Evolutionary conservation across 768 basidiomycete genomes (phyloP).

Genomic region (Mycena amicta): DNA sequence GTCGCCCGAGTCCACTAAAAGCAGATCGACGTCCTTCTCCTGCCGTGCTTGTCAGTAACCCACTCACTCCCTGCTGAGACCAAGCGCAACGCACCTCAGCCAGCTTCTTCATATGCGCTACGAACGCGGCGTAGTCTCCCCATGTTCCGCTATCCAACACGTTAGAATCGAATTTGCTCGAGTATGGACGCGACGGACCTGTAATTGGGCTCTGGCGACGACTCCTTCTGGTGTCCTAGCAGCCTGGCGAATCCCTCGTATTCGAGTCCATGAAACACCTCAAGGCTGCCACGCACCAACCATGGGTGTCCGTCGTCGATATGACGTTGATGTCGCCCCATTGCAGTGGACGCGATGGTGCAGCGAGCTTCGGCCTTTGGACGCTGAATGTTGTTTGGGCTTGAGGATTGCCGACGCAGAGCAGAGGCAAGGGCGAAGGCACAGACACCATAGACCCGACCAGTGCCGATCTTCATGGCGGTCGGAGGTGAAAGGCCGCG

Average conservation of each 20-base stretch:
- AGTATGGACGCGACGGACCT: constrained; percentile 23
- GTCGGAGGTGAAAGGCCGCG: too few relatives aligned
- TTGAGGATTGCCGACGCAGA: neutral
- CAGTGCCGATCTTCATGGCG: too few relatives aligned
- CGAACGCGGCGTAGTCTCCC: constrained; percentile 84
- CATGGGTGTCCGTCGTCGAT: constrained; percentile 73
- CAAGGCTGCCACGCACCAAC: neutral
- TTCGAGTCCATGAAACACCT: too few relatives aligned
- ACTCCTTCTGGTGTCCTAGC: constrained; percentile 77
- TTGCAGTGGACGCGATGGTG: constrained; percentile 66
- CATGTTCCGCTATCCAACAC: constrained; percentile 50
- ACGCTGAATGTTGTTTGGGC: neutral
- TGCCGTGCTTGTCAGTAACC: constrained; percentile 1
- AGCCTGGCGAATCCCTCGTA: constrained; percentile 55
- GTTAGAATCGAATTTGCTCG: constrained; percentile 5
- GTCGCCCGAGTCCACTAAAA: constrained; percentile 81
- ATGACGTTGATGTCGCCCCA: constrained; percentile 93
- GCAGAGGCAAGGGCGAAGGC: too few relatives aligned
- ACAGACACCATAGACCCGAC: too few relatives aligned
- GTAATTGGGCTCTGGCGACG: constrained; percentile 78
- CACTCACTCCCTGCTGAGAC: neutral
- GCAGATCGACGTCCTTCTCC: constrained; percentile 76
- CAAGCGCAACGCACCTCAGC: constrained; percentile 40
- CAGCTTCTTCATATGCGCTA: constrained; percentile 75
- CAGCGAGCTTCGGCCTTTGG: constrained; percentile 22